Conservation (phyloP, 1,284 basidiomycete species). For the Apiotrichum mycotoxinovorans region DNA sequence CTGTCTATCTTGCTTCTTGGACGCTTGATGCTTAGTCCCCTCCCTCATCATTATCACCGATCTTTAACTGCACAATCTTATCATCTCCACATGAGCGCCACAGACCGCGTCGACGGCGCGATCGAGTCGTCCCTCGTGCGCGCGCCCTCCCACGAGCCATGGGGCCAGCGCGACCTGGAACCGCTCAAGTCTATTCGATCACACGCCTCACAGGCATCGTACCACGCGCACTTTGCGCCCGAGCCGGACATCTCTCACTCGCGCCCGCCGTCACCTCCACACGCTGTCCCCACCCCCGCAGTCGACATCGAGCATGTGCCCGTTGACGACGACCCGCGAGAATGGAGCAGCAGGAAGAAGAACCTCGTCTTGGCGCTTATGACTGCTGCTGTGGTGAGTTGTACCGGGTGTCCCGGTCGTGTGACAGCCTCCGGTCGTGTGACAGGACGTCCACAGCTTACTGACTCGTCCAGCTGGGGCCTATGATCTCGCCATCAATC, state of each 20-base stretch:
- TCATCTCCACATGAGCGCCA: not conserved
- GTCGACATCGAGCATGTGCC: conserved; percentile 64
- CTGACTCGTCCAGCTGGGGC: conserved; percentile 56
- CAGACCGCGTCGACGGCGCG: conserved; percentile 13
- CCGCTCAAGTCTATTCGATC: not conserved
- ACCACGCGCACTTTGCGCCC: conserved; percentile 25
- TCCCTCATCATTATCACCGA: no score
- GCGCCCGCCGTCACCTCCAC: not conserved
- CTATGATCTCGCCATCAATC: conserved; percentile 58
- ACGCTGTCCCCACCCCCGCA: conserved; percentile 14
- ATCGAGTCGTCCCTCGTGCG: conserved; percentile 9
- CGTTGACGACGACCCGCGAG: conserved; percentile 71
- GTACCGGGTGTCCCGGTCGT: no score
- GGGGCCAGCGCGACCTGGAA: not conserved
- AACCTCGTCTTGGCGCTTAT: conserved; percentile 36
- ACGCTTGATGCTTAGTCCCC: no score
- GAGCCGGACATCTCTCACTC: conserved; percentile 3
- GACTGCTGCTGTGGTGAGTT: conserved; percentile 39
- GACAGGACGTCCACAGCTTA: no score
- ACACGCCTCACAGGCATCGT: conserved; percentile 1
- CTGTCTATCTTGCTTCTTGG: no score
- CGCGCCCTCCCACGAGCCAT: conserved; percentile 5
- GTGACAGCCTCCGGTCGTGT: no score
- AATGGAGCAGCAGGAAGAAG: conserved; percentile 68
- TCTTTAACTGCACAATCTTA: no score